Base-by-base conservation (phyloP, 768 basidiomycete genomes). In the Cyclocybe aegerita region DNA sequence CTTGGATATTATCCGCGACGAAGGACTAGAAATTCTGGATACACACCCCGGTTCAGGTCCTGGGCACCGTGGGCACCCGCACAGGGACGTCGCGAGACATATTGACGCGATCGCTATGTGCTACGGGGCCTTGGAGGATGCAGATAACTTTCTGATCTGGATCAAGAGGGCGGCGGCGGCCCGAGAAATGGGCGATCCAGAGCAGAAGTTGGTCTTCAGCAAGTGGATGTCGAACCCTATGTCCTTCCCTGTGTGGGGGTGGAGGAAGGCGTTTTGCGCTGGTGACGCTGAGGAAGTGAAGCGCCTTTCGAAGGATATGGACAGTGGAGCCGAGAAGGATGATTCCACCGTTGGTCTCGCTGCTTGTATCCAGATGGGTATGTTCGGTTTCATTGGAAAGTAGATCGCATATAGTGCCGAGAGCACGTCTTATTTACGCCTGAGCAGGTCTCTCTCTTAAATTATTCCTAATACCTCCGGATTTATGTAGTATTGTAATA, bases 81-180 rank as follows among this genome's bases (percentile, higher is more conserved):
- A 31, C 14, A 52, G 50, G 7, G 56, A 60, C 40, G 12, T 51
- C 14, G 49, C 38, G 8, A 44, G 48, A 9, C 73, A 75, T 35
- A 55, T 68, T 9, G 75, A 76, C 43, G 61, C 56, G 4, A 67
- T 76, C 17, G 71, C 71, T 2, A 70, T 73, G 66, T 73, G 71
- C 39, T 74, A 73, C 55, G 75, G 72, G 1, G 73, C 71, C 8
- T 55, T 76, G 12, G 61, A 62, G 14, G 71, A 76, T 35, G 59
- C 55, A 11, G 56, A 65, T 29, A 65, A 65, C 46, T 76, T 76
- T 48, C 60, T 56, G 42, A 50, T 55, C 33, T 74, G 73, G 73
- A 57, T 63, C 11, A 55, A 54, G 42, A 53, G 55, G 31, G 72
- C 65, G 29, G 58, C 63, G 2, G 65, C 65, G 4, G 58, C 56